Conservation (phyloP, 495 filamentous ascomycete species). For the Emericellopsis terricola region DNA sequence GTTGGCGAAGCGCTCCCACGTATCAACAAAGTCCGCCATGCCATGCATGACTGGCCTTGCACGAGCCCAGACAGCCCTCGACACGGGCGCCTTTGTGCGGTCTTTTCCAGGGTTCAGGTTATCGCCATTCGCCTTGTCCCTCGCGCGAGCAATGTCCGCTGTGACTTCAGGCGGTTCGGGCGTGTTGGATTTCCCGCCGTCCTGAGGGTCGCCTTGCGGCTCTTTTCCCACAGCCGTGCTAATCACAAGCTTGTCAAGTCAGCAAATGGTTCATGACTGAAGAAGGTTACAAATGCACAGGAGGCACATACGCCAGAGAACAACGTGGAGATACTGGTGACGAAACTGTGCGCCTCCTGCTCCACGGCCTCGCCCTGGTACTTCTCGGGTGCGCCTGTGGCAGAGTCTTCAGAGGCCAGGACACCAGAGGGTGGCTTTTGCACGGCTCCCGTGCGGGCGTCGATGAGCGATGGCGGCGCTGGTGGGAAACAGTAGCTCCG, state of each 20-base stretch:
- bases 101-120: constrained; percentile 36
- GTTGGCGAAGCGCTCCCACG: constrained; percentile 67
- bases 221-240: constrained; percentile 61
- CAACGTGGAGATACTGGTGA: constrained; percentile 50
- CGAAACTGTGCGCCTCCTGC: constrained; percentile 66
- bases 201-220: constrained; percentile 29
- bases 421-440: constrained; percentile 53
- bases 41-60: constrained; percentile 63
- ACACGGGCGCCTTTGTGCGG: constrained; percentile 73
- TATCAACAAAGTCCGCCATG: constrained; percentile 55
- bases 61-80: constrained; percentile 57
- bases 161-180: constrained; percentile 45
- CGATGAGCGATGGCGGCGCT: constrained; percentile 47
- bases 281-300: too few species aligned
- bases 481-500: constrained; percentile 56
- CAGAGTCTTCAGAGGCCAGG: constrained; percentile 57
- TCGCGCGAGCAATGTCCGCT: constrained; percentile 36
- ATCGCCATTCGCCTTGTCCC: constrained; percentile 30
- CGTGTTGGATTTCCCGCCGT: constrained; percentile 26
- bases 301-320: not conserved
- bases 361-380: constrained; percentile 79
- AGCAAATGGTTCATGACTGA: too few species aligned
- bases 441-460: constrained; percentile 40
- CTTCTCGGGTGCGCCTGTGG: constrained; percentile 68
- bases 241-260: constrained; percentile 44